phyloP scores from a whole-genome alignment of 164 flowering plant species.

The Chimonanthus praecox region DNA sequence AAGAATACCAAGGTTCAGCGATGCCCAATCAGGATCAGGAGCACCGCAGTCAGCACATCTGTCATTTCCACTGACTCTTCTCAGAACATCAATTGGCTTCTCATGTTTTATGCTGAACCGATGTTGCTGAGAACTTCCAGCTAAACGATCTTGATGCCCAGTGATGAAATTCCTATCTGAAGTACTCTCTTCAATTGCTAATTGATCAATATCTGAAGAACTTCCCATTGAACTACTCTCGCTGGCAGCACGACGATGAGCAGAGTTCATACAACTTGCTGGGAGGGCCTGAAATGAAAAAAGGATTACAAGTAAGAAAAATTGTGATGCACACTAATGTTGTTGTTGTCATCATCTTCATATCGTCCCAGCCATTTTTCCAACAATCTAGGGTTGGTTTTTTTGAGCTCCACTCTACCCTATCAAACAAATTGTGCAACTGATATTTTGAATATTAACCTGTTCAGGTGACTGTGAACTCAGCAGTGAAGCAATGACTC shows the following conservation, averaged over 20 bases:
- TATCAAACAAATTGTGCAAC: too few relatives aligned
- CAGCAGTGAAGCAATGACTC: conserved; percentile 93
- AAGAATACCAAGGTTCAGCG: conserved; percentile 92
- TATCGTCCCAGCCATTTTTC: too few relatives aligned
- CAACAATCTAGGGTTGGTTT: too few relatives aligned
- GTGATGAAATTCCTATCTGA: conserved; percentile 39
- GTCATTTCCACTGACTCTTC: conserved; percentile 80
- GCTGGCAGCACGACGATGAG: conserved; percentile 24
- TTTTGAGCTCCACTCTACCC: too few relatives aligned
- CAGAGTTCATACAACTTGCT: conserved; percentile 21
- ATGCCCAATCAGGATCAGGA: conserved; percentile 97
- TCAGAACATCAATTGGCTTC: conserved; percentile 74
- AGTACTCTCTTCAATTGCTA: conserved; percentile 44
- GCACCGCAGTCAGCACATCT: conserved; percentile 99
- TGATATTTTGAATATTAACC: conserved; percentile 10
- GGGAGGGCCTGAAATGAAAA: conserved; percentile 28
- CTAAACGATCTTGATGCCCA: conserved; percentile 46
- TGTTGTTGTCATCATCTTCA: too few relatives aligned
- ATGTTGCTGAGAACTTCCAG: conserved; percentile 47
- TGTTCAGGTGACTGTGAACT: conserved; percentile 66
- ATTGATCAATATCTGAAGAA: conserved; percentile 58
- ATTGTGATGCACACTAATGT: background rate
- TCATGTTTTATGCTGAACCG: conserved; percentile 48
- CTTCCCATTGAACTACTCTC: conserved; percentile 83
- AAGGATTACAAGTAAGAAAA: background rate